phyloP scores from a whole-genome alignment of 2,329 filamentous ascomycete species.

The Nemania sp. region DNA sequence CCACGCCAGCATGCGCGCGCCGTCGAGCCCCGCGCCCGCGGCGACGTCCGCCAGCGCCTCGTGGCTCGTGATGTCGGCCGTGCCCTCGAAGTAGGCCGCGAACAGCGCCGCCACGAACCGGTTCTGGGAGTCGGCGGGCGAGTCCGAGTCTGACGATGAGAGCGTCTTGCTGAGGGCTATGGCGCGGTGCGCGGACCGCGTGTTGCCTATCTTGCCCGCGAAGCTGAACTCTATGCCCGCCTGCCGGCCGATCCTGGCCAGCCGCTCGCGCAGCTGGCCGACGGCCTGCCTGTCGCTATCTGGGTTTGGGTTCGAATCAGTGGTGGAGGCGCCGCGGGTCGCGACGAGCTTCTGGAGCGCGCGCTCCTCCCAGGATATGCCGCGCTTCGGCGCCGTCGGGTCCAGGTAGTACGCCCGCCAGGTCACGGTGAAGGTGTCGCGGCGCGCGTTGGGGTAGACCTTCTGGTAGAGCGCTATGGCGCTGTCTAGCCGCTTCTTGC shows the following conservation, averaged over 20 bases:
- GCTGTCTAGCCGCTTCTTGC: constrained; percentile 44
- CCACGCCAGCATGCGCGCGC: constrained; percentile 17
- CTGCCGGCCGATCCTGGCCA: constrained; percentile 9
- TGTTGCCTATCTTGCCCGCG: constrained; percentile 17
- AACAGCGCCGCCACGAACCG: constrained; percentile 21
- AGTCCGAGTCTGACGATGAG: no score
- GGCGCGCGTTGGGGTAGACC: constrained; percentile 44
- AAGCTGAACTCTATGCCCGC: constrained; percentile 16
- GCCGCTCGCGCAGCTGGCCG: neutral
- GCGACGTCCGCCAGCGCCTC: constrained; percentile 19
- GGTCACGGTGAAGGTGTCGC: constrained; percentile 43
- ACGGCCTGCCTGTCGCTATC: neutral
- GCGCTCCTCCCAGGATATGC: constrained; percentile 24
- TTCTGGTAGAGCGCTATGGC: constrained; percentile 46
- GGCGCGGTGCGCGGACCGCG: constrained; percentile 26
- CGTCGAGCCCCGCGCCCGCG: constrained; percentile 19
- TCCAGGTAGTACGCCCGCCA: constrained; percentile 47
- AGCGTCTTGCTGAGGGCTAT: constrained; percentile 33
- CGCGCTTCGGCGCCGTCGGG: constrained; percentile 31
- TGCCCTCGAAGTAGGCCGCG: constrained; percentile 23
- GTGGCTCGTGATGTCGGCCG: constrained; percentile 23
- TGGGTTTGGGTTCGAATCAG: no score
- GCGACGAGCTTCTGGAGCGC: constrained; percentile 32
- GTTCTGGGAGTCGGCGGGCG: constrained; percentile 10
- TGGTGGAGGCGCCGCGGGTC: constrained; percentile 20